Base-by-base conservation (phyloP, 2,329 filamentous ascomycete species). In the Stylonectria norvegica region DNA sequence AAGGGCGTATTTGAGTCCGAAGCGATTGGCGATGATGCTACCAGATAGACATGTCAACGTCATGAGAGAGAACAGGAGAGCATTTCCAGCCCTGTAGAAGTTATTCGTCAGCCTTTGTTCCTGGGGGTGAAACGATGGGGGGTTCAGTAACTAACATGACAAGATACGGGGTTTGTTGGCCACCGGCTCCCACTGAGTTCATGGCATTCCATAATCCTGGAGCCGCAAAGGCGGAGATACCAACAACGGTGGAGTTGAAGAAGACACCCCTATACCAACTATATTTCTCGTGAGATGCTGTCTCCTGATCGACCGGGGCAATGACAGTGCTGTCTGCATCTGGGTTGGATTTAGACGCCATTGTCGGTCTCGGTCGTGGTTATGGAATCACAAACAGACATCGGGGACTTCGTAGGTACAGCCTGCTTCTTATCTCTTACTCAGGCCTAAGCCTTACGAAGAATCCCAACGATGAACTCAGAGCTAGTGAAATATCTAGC, bases 1-100 rank as follows among this genome's bases (percentile, higher is more conserved):
- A 1, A 76, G 56, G 5, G 71, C 72, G 54, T 66, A 67, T 15
- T 66, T 64, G 22, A 47, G 27, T 4, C 44, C 44, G 14, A 47
- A 36, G 14, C 41, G 34, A 20, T 47, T 47, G 8, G 37, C 41
- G 5, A 47, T 32, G 2, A 33, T 31, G 9, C 40, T 29, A 20
- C 36, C 40, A 5, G 32, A 34, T 2, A 47, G 20, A 7, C 44
- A 47, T n/a, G 37, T 15, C 14, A 43, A 22, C 4, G 27, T 33
- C 37, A 47, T 44, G 9, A 47, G 34, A 15, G 16, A 32, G 15
- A 44, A 47, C 1, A 47, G 32, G 2, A 47, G 36, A 6, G 44
- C 40, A 17, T 47, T 47, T 8, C 34, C 38, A 3, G 43, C 43
- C 38, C 38, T 45, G 22, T 25, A 25, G 22, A 25, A 12, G 22